These are phyloP conservation scores for Cystofilobasidium bisporidii DNA, from an alignment of 768 basidiomycete genomes.

Conservation along the genomic window DNA sequence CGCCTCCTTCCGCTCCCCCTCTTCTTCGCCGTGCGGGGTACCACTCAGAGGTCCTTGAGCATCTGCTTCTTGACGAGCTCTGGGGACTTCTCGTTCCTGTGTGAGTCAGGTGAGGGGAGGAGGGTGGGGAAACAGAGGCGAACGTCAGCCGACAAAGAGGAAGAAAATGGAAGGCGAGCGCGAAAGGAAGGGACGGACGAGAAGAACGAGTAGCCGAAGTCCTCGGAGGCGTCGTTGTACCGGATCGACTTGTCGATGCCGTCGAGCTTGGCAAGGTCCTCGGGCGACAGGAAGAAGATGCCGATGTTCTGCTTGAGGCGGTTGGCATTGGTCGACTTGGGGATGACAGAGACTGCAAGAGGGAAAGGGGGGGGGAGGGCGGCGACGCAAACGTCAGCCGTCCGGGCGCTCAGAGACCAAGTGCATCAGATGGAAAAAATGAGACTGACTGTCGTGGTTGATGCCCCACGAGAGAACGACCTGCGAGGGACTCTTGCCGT, in stretches of 20 bases:
- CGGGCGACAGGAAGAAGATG: conserved; percentile 13
- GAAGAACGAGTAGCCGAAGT: conserved; percentile 18
- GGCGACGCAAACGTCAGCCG: too few relatives aligned
- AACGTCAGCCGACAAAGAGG: too few relatives aligned
- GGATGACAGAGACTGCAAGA: conserved; percentile 10
- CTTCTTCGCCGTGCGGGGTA: not conserved
- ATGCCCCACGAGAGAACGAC: conserved; percentile 20
- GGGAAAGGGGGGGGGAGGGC: too few relatives aligned
- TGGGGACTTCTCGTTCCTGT: conserved; percentile 5
- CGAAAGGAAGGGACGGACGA: too few relatives aligned
- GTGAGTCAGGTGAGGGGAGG: too few relatives aligned
- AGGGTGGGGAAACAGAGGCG: too few relatives aligned
- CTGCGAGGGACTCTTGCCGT: conserved; percentile 11
- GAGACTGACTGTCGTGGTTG: conserved; percentile 1
- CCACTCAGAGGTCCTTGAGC: not conserved
- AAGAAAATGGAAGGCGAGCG: too few relatives aligned
- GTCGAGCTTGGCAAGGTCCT: conserved; percentile 18
- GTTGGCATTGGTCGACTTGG: conserved; percentile 17
- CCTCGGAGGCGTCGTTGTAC: conserved; percentile 17
- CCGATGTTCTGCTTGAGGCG: conserved; percentile 20
- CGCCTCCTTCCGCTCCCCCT: not conserved
- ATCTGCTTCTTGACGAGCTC: conserved; percentile 25
- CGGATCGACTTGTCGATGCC: conserved; percentile 8
- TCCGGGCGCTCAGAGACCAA: too few relatives aligned
- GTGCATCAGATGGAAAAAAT: too few relatives aligned